Evolutionary conservation across 495 filamentous ascomycete species (phyloP).

Genomic region (Penicillium cosmopolitanum): DNA sequence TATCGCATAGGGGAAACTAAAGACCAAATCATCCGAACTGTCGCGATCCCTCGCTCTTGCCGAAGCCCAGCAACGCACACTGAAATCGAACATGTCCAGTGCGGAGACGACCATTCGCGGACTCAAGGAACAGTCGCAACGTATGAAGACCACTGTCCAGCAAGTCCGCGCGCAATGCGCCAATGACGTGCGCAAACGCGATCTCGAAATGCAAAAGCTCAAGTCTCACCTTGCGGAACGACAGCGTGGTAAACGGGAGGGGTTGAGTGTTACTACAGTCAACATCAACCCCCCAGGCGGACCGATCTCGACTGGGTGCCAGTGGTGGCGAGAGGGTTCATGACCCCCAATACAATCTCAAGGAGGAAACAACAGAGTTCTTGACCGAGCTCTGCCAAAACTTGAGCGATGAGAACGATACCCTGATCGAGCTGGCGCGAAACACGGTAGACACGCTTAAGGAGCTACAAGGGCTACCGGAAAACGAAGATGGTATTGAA

Average conservation of each 20-base stretch:
- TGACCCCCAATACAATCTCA: slow-evolving; percentile 70
- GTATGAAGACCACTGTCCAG: slow-evolving; percentile 72
- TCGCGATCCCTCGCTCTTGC: slow-evolving; percentile 74
- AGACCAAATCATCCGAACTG: slow-evolving; percentile 71
- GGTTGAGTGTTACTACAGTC: slow-evolving; percentile 52
- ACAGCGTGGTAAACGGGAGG: slow-evolving; percentile 53
- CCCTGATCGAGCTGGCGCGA: slow-evolving; percentile 71
- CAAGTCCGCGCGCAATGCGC: slow-evolving; percentile 87
- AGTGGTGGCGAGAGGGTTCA: slow-evolving; percentile 52
- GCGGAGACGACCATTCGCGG: slow-evolving; percentile 70
- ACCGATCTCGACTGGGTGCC: slow-evolving; percentile 30
- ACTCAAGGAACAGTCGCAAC: slow-evolving; percentile 78
- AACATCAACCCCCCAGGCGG: slow-evolving; percentile 48
- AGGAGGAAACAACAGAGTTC: slow-evolving; percentile 89
- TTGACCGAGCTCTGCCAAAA: slow-evolving; percentile 85
- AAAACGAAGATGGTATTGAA: slow-evolving; percentile 39
- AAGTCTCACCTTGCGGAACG: slow-evolving; percentile 78
- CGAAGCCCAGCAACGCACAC: slow-evolving; percentile 71
- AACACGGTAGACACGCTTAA: slow-evolving; percentile 71
- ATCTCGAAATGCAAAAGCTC: slow-evolving; percentile 82
- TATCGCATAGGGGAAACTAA: slow-evolving; percentile 55
- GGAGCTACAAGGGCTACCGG: slow-evolving; percentile 76
- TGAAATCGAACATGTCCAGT: slow-evolving; percentile 67
- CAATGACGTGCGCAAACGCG: slow-evolving; percentile 89
- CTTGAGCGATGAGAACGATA: slow-evolving; percentile 93